Percentiles rank a stretch among this genome's conserved stretches.
Evolutionary conservation across 2,329 filamentous ascomycete species (phyloP).

Genomic region (Xylariaceae sp.): DNA sequence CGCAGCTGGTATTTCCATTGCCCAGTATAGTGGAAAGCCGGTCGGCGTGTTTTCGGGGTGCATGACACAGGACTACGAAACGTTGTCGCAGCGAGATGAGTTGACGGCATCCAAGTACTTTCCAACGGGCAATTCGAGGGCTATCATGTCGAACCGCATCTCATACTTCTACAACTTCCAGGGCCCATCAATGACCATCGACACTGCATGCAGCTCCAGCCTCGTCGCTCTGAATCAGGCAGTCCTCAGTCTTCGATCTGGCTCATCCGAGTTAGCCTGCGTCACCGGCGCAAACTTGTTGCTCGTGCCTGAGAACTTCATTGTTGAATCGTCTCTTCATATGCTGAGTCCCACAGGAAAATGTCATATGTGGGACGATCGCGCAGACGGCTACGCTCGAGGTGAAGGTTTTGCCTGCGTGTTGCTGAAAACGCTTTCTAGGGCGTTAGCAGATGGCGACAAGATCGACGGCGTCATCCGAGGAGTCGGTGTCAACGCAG

Average conservation of each 20-base stretch:
- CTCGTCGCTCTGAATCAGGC: conserved; percentile 38
- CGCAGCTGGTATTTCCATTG: conserved; percentile 29
- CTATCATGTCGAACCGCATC: conserved; percentile 38
- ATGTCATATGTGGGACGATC: conserved; percentile 48
- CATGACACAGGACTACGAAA: conserved; percentile 35
- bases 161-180: conserved; percentile 41
- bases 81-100: conserved; percentile 30
- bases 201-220: conserved; percentile 42
- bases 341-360: conserved; percentile 45
- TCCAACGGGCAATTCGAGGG: conserved; percentile 32
- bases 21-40: conserved; percentile 26
- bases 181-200: conserved; percentile 39
- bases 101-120: conserved; percentile 30
- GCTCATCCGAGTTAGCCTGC: conserved; percentile 40
- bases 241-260: conserved; percentile 39
- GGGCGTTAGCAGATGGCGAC: conserved; percentile 50
- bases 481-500: conserved; percentile 46
- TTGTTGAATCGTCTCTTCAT: conserved; percentile 41
- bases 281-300: conserved; percentile 45
- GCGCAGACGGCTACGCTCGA: conserved; percentile 56
- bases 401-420: conserved; percentile 53
- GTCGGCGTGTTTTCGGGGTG: conserved; percentile 34
- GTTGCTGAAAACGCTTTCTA: conserved; percentile 49
- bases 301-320: conserved; percentile 42
- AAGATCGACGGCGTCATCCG: conserved; percentile 46